Base-by-base conservation (phyloP, 169 alveolate genomes). In the Eimeria tenella region DNA sequence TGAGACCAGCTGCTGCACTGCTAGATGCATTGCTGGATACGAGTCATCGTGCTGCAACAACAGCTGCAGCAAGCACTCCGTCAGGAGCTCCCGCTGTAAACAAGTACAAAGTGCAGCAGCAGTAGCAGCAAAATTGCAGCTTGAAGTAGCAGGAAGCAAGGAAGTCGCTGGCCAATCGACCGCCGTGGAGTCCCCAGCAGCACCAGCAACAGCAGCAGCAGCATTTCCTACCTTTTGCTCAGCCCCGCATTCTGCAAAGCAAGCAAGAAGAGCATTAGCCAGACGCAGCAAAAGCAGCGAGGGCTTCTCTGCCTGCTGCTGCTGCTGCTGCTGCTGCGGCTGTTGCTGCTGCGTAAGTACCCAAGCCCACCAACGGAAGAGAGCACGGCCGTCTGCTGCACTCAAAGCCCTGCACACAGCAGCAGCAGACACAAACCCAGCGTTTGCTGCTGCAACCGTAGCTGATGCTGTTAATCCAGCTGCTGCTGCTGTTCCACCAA, bases 51-150 rank as follows among this genome's bases (percentile, higher is more conserved):
- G 63, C 88, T 79, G 88, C 88, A 55, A 49, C 88, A 79, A 71
- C 55, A 79, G 88, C 88, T 79, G 88, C 88, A 79, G 70, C 88
- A 79, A 79, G 56, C 88, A 79, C 55, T 79, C 88, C 56, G 88
- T 79, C 55, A 79, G 70, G 53, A 79, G 73, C 88, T 19, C 71
- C 19, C 88, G 65, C 88, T 79, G 88, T 52, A 42, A 53, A 77
- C 13, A 21, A 74, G 86, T 58, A 74, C 60, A 6, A 11, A 50
- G 65, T 49, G 65, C 70, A 77, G 68, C 65, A 53, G 70, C 68
- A 77, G 21, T 68, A 73, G 31, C 82, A 31, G 60, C 11, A 7
- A 55, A 23, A 25, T 0, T 31, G 25, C 19, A 7, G 13, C 8
- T 4, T n/a, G 19, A 52, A 71, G 82, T 1, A 42, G 58, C 25